phyloP scores from a whole-genome alignment of 805 yeast species.

The Lachancea sp. region DNA sequence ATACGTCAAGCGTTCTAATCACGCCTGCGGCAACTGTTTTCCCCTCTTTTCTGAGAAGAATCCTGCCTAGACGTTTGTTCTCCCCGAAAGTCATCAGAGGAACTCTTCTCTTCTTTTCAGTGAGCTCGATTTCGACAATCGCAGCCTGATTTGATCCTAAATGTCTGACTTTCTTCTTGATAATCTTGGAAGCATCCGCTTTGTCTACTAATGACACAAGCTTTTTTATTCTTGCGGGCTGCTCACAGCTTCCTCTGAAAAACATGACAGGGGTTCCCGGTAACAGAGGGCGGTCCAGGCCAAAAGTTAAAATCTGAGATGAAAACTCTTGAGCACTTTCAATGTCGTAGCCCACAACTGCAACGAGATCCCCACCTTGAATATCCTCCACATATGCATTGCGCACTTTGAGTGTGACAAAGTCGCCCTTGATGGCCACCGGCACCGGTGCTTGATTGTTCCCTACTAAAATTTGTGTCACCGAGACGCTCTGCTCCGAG shows the following conservation, averaged over 20 bases:
- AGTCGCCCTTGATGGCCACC: conserved; percentile 50
- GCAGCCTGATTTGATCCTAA: conserved; percentile 92
- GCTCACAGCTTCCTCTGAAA: conserved; percentile 68
- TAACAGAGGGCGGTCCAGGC: conserved; percentile 61
- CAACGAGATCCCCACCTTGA: conserved; percentile 62
- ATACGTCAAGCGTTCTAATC: conserved; percentile 7
- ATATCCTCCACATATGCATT: conserved; percentile 38
- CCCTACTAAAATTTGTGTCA: conserved; percentile 34
- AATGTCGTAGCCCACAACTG: conserved; percentile 41
- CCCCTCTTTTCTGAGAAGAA: conserved; percentile 97
- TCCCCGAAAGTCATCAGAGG: conserved; percentile 83
- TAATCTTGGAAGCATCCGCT: conserved; percentile 70
- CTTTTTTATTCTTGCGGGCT: conserved; percentile 60
- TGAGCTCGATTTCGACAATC: conserved; percentile 93
- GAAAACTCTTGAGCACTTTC: conserved; percentile 43
- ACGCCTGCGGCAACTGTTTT: conserved; percentile 94
- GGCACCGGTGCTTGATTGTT: conserved; percentile 16
- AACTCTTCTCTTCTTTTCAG: conserved; percentile 83
- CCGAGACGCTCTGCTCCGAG: conserved; percentile 33
- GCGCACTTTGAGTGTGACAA: conserved; percentile 40
- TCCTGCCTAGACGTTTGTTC: conserved; percentile 91
- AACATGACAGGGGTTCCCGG: conserved; percentile 74
- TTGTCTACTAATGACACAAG: conserved; percentile 60
- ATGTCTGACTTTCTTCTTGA: conserved; percentile 90
- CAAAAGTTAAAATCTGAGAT: conserved; percentile 60